Evolutionary conservation across 495 filamentous ascomycete species (phyloP).

Genomic region (Podospora fimiseda): DNA sequence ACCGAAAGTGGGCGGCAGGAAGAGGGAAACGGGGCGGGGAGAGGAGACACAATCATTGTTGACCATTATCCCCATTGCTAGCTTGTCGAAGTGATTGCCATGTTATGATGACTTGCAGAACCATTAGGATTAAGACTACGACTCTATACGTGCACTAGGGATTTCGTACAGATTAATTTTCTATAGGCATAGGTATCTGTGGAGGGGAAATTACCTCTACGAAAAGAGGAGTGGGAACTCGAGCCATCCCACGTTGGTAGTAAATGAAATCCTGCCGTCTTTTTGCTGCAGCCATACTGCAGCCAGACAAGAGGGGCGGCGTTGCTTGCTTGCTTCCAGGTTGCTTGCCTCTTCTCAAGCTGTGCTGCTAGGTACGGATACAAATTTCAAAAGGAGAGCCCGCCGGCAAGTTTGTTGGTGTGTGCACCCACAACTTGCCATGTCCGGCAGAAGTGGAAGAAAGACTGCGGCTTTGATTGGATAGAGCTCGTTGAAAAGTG

Average conservation of each 20-base stretch:
- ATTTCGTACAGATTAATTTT: too few species aligned
- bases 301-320: not conserved
- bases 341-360: too few species aligned
- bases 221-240: not conserved
- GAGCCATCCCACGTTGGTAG: not conserved
- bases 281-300: not conserved
- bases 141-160: too few species aligned
- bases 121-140: too few species aligned
- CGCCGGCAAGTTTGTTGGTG: not conserved
- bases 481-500: not conserved
- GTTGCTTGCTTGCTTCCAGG: not conserved
- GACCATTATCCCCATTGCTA: not conserved
- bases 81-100: not conserved
- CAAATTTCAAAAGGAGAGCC: not conserved
- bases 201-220: not conserved
- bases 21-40: slow-evolving; percentile 4
- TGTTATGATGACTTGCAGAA: too few species aligned
- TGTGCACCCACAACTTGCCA: not conserved
- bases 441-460: not conserved
- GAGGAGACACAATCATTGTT: not conserved
- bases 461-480: not conserved
- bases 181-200: too few species aligned
- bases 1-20: slow-evolving; percentile 8
- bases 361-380: too few species aligned
- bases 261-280: not conserved